Evolutionary conservation across 108 stramenopile genomes (phyloP).

Genomic region (Skeletonema menzelii): DNA sequence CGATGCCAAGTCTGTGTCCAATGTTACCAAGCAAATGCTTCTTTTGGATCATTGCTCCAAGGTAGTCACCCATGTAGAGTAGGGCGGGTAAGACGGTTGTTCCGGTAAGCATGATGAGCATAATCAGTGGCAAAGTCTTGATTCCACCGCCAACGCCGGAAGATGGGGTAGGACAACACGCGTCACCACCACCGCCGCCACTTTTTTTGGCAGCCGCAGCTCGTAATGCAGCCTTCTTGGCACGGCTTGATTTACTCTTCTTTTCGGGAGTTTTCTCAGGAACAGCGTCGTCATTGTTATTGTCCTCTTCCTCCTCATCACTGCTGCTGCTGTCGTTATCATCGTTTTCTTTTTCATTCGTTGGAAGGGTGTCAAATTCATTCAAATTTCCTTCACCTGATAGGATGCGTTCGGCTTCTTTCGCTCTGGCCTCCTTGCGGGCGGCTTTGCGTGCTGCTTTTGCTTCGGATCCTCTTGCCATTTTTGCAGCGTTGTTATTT

Average conservation of each 20-base stretch:
- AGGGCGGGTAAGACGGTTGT: conserved; percentile 81
- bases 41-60: conserved; percentile 56
- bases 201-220: background rate
- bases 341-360: conserved; percentile 1
- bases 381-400: conserved; percentile 36
- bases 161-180: conserved; percentile 4
- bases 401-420: conserved; percentile 53
- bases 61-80: conserved; percentile 69
- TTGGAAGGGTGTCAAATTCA: conserved; percentile 20
- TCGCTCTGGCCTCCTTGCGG: conserved; percentile 60
- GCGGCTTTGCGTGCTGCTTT: conserved; percentile 65
- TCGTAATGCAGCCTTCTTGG: conserved; percentile 25
- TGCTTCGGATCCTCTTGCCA: conserved; percentile 79
- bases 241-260: conserved; percentile 35
- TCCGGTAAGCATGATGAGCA: conserved; percentile 83
- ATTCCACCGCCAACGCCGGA: conserved; percentile 52
- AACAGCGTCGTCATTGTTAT: conserved; percentile 9
- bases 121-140: conserved; percentile 77
- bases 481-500: conserved; percentile 15
- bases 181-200: conserved; percentile 17
- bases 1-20: conserved; percentile 80
- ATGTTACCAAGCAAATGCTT: conserved; percentile 66
- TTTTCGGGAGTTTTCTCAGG: conserved; percentile 17
- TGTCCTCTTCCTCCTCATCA: conserved; percentile 48
- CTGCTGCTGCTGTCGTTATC: conserved; percentile 45